Evolutionary conservation across 805 yeast species (phyloP).

Genomic region (Barnettozyma vustinii): DNA sequence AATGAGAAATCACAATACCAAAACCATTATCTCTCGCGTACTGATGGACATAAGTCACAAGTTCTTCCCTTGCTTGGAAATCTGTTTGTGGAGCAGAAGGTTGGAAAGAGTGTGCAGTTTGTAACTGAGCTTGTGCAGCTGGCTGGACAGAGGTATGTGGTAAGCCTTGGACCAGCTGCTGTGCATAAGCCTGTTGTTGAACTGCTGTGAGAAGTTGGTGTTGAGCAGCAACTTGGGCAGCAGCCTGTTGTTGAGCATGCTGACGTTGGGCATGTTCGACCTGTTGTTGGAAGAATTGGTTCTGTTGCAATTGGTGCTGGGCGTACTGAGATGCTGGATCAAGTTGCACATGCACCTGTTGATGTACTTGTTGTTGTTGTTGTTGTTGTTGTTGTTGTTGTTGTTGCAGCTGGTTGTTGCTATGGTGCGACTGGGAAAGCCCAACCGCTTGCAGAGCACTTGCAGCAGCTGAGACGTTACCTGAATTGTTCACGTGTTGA

Average conservation of each 20-base stretch:
- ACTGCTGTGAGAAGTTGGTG: slow-evolving; percentile 9
- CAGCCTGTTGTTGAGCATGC: slow-evolving; percentile 16
- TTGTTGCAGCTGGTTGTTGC: slow-evolving; percentile 8
- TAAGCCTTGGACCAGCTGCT: slow-evolving; percentile 19
- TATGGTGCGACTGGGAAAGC: slow-evolving; percentile 17
- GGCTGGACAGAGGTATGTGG: slow-evolving; percentile 14
- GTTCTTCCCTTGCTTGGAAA: slow-evolving; percentile 20
- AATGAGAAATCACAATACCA: slow-evolving; percentile 28
- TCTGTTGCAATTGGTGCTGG: slow-evolving; percentile 17
- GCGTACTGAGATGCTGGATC: slow-evolving; percentile 10
- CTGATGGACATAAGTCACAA: slow-evolving; percentile 24
- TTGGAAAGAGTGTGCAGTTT: slow-evolving; percentile 14
- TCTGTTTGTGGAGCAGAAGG: slow-evolving; percentile 22
- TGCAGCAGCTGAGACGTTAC: slow-evolving; percentile 19
- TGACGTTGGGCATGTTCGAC: slow-evolving; percentile 18
- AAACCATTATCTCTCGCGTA: slow-evolving; percentile 28
- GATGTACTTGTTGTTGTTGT: slow-evolving; percentile 18
- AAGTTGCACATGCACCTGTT: slow-evolving; percentile 15
- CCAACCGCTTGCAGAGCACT: slow-evolving; percentile 23
- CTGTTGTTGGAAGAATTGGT: slow-evolving; percentile 20
- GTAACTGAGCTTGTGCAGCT: slow-evolving; percentile 3
- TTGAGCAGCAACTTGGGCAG: slow-evolving; percentile 3
- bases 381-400: slow-evolving; percentile 15
- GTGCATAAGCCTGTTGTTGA: slow-evolving; percentile 16
- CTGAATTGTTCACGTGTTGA: slow-evolving; percentile 9